Conservation (phyloP, 305 asterid genomes). For the Euphrasia arctica region DNA sequence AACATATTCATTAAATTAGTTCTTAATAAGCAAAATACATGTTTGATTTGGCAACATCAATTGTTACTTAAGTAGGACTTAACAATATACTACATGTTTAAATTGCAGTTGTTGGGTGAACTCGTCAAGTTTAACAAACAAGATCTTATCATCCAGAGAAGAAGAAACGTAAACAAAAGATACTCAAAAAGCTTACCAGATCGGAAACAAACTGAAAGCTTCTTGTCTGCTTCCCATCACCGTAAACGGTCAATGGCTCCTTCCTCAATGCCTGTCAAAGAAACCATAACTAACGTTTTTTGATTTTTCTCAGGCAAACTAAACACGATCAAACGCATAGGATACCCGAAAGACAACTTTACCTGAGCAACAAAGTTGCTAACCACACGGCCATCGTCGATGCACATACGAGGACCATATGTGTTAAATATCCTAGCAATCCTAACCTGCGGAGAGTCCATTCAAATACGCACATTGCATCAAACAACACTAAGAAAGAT, state of each 20-base stretch:
- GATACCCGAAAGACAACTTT: background rate
- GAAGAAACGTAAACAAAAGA: background rate
- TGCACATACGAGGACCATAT: conserved; percentile 96
- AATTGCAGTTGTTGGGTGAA: background rate
- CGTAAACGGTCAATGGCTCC: conserved; percentile 3
- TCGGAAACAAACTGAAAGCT: conserved; percentile 5
- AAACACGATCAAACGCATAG: background rate
- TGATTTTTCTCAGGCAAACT: background rate
- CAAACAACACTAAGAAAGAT: background rate
- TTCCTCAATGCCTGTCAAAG: conserved; percentile 36
- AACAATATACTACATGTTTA: too few species aligned
- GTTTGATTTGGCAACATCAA: background rate
- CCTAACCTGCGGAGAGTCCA: conserved; percentile 56
- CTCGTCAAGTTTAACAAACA: background rate
- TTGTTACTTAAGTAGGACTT: background rate
- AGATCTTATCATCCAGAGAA: background rate
- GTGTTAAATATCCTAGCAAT: conserved; percentile 98
- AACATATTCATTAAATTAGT: background rate
- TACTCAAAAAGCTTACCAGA: conserved; percentile 1
- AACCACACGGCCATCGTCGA: conserved; percentile 95
- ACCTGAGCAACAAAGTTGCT: conserved; percentile 99
- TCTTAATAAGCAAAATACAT: too few species aligned
- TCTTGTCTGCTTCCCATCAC: conserved; percentile 12
- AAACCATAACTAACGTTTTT: background rate
- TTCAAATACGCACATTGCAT: background rate